Percentiles rank a stretch among this genome's conserved stretches.
Conservation (phyloP, 1,139 yeast genomes). For the Debaryomyces singareniensis region DNA sequence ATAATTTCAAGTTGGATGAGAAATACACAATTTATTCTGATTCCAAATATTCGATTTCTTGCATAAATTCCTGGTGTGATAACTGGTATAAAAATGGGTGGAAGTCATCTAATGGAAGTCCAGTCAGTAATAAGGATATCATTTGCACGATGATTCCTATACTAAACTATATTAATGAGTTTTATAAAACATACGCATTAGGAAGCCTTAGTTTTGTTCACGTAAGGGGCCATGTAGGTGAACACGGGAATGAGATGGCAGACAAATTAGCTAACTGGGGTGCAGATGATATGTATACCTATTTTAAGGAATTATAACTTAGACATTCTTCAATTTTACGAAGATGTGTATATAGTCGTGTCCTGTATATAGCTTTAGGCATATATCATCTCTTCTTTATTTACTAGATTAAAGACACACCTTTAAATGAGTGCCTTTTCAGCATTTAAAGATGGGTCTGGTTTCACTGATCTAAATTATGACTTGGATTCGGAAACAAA, state of each 20-base stretch:
- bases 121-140: constrained; percentile 48
- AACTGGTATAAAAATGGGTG: constrained; percentile 53
- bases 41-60: constrained; percentile 48
- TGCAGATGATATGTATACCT: constrained; percentile 35
- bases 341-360: too few relatives aligned
- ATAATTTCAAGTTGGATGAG: constrained; percentile 1
- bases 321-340: too few relatives aligned
- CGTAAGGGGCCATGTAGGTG: constrained; percentile 70
- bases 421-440: constrained; percentile 51
- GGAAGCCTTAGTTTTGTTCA: constrained; percentile 40
- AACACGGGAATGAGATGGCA: constrained; percentile 69
- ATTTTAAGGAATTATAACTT: too few relatives aligned
- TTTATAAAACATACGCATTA: constrained; percentile 21
- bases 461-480: constrained; percentile 9
- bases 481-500: constrained; percentile 9
- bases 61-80: constrained; percentile 44
- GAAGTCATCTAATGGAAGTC: constrained; percentile 34
- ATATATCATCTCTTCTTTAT: too few relatives aligned
- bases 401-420: too few relatives aligned
- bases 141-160: constrained; percentile 25
- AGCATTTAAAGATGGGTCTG: constrained; percentile 26
- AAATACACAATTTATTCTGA: constrained; percentile 45
- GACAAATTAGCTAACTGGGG: constrained; percentile 68
- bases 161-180: constrained; percentile 20
- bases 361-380: too few relatives aligned